Conservation (phyloP, 768 basidiomycete genomes). For the Collybiopsis luxurians region DNA sequence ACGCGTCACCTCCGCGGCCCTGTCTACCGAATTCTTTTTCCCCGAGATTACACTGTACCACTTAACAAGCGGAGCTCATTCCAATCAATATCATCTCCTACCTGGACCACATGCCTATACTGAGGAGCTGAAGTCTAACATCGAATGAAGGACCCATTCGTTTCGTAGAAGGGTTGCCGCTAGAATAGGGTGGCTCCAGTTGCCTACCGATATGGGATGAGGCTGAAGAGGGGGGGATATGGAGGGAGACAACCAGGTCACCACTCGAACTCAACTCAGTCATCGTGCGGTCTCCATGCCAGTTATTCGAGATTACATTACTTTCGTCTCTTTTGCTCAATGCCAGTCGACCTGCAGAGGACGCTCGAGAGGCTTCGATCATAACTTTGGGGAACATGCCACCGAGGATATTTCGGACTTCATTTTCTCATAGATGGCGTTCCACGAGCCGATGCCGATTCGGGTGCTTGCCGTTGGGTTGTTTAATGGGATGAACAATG, state of each 20-base stretch:
- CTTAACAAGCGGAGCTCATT: background rate
- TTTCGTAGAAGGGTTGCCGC: background rate
- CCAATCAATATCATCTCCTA: constrained; percentile 3
- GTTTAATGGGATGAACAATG: background rate
- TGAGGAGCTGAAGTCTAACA: constrained; percentile 1
- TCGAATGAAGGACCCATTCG: background rate
- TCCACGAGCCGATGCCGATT: background rate
- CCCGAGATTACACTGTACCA: background rate
- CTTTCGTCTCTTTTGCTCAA: background rate
- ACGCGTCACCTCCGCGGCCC: too few relatives aligned
- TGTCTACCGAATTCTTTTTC: too few relatives aligned
- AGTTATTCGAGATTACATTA: constrained; percentile 4
- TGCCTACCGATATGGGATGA: background rate
- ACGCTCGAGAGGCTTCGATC: background rate
- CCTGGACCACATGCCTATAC: background rate
- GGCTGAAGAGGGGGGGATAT: too few relatives aligned
- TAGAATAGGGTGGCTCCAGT: constrained; percentile 5
- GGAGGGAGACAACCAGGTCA: too few relatives aligned
- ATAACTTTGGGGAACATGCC: background rate
- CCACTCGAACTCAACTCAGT: constrained; percentile 5
- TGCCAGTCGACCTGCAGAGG: background rate
- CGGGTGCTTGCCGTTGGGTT: background rate
- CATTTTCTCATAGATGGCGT: constrained; percentile 1
- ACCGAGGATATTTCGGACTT: background rate
- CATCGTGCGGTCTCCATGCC: background rate